phyloP scores from a whole-genome alignment of 2,329 filamentous ascomycete genomes.

The Cladophialophora yegresii region DNA sequence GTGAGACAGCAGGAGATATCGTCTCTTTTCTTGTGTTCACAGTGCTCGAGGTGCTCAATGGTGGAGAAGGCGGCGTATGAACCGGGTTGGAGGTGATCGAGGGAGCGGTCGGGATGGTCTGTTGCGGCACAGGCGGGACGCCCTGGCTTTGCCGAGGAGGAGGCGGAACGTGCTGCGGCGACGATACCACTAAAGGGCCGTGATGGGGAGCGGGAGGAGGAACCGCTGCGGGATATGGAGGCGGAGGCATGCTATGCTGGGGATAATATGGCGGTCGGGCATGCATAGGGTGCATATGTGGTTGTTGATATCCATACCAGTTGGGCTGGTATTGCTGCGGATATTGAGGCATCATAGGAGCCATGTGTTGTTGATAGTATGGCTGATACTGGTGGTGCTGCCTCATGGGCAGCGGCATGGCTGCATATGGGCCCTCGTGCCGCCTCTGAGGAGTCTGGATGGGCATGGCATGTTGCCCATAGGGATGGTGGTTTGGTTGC shows the following conservation, averaged over 20 bases:
- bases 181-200: conserved; percentile 27
- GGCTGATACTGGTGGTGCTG: conserved; percentile 63
- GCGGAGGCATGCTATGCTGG: conserved; percentile 48
- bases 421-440: conserved; percentile 49
- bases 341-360: conserved; percentile 51
- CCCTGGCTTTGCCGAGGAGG: conserved; percentile 31
- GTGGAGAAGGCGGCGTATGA: conserved; percentile 35
- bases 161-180: conserved; percentile 33
- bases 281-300: conserved; percentile 47
- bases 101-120: conserved; percentile 40
- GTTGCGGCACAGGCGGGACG: conserved; percentile 29
- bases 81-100: conserved; percentile 42
- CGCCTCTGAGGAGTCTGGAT: conserved; percentile 53
- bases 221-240: conserved; percentile 38
- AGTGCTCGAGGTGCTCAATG: conserved; percentile 34
- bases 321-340: conserved; percentile 48
- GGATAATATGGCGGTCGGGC: conserved; percentile 47
- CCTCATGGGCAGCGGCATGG: conserved; percentile 54
- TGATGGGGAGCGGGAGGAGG: conserved; percentile 37
- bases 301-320: conserved; percentile 50
- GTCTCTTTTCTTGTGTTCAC: conserved; percentile 35
- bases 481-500: conserved; percentile 37
- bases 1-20: conserved; percentile 33
- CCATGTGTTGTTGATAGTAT: conserved; percentile 59
- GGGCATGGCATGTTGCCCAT: conserved; percentile 51